A percentile compares a stretch with the other conserved stretches of the same genome.
phyloP scores from a whole-genome alignment of 768 basidiomycete genomes.

The Lentinula raphanica region DNA sequence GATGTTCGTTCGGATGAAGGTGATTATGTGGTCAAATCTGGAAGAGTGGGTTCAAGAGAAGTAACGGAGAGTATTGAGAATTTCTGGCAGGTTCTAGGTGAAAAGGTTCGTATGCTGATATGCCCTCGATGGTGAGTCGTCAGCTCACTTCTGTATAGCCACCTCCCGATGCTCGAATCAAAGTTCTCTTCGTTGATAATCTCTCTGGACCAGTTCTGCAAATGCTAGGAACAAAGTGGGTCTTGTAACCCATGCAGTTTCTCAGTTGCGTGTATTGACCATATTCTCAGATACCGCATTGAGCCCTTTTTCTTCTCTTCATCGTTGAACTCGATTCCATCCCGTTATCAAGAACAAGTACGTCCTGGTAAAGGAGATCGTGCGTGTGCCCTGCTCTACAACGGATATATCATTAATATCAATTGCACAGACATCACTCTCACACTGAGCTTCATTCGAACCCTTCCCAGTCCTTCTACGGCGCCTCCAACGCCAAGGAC shows the following conservation, averaged over 20 bases:
- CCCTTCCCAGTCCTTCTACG: neutral
- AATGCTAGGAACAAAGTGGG: constrained; percentile 33
- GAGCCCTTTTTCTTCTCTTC: constrained; percentile 43
- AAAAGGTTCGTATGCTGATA: constrained; percentile 10
- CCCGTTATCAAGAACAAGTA: constrained; percentile 34
- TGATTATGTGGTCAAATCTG: constrained; percentile 7
- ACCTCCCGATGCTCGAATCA: constrained; percentile 20
- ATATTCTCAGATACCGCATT: constrained; percentile 28
- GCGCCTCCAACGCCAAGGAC: neutral
- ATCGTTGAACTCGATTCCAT: constrained; percentile 37
- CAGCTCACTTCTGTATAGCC: constrained; percentile 11
- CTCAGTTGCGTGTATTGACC: neutral
- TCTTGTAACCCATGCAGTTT: neutral
- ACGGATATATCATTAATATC: neutral
- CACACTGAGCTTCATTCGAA: constrained; percentile 30
- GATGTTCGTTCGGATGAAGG: constrained; percentile 8
- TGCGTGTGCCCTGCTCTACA: constrained; percentile 16
- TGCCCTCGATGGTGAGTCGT: neutral
- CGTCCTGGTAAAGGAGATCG: constrained; percentile 27
- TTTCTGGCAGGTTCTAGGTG: constrained; percentile 25
- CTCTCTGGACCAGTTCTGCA: constrained; percentile 25
- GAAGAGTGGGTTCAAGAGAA: constrained; percentile 11
- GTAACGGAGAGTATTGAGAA: constrained; percentile 11
- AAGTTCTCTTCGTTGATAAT: constrained; percentile 32
- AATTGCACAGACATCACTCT: constrained; percentile 38